These are phyloP conservation scores for Syncephalastrum monosporum DNA, from an alignment of 371 early-diverging fungal genomes.

Conservation along the genomic window DNA sequence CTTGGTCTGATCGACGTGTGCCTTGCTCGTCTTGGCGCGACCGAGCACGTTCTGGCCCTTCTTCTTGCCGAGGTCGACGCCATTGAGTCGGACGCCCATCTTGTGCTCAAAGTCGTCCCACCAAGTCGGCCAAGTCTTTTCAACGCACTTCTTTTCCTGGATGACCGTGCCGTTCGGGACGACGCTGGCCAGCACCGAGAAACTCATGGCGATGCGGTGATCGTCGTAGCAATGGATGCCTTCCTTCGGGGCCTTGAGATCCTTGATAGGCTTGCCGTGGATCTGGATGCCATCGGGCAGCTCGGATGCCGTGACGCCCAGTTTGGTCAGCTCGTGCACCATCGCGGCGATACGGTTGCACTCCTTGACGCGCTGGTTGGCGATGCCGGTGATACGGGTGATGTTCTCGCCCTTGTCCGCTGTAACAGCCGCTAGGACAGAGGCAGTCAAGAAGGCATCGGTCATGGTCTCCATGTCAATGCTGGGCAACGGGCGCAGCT, in stretches of 20 bases:
- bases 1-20: slow-evolving; percentile 28
- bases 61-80: slow-evolving; percentile 66
- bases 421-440: slow-evolving; percentile 90
- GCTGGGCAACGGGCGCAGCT: slow-evolving; percentile 68
- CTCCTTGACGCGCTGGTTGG: slow-evolving; percentile 98
- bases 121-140: slow-evolving; percentile 98
- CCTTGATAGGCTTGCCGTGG: slow-evolving; percentile 63
- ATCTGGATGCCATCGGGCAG: slow-evolving; percentile 91
- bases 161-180: slow-evolving; percentile 77
- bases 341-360: slow-evolving; percentile 97
- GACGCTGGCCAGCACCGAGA: slow-evolving; percentile 81
- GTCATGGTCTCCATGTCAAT: slow-evolving; percentile 99
- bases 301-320: slow-evolving; percentile 85
- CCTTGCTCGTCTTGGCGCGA: slow-evolving; percentile 12
- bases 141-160: slow-evolving; percentile 93
- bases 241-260: slow-evolving; percentile 57
- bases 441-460: slow-evolving; percentile 96
- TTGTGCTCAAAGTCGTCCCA: slow-evolving; percentile 89
- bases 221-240: slow-evolving; percentile 94
- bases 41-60: slow-evolving; percentile 33
- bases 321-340: slow-evolving; percentile 88
- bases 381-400: slow-evolving; percentile 91
- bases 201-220: slow-evolving; percentile 97
- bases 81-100: slow-evolving; percentile 71
- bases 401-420: slow-evolving; percentile 52